Base-by-base conservation (phyloP, 306 rosid genomes). In the Sphenostylis stenocarpa region DNA sequence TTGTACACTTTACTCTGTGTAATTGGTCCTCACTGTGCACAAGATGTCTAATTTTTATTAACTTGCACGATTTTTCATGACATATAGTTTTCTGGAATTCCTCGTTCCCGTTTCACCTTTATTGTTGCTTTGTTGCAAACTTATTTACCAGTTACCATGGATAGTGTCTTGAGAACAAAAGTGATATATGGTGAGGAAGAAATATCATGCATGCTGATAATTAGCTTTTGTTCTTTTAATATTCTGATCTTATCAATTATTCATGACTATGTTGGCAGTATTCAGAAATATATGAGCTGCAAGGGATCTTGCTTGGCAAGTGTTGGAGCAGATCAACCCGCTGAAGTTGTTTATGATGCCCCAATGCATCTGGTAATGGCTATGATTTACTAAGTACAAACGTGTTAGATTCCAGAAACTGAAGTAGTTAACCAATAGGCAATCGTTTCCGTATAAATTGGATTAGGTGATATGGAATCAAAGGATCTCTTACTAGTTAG, bases 311-410 rank as follows among this genome's bases (percentile, higher is more conserved):
- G 98, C 90, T 72, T 92, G 84, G 84, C 88, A 53, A 94, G 98
- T 76, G 86, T 84, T 6, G 98, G 98, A 69, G 17, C 93, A 62
- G 98, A 94, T 84, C 98, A 94, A 80, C 98, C 98, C 49, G 97
- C 98, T 65, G 98, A 91, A 92, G 97, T 94, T 33, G 93, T 86
- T 74, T 87, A 83, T 81, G 83, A 87, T 57, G 97, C 98, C 73
- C 98, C 97, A 29, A 86, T 85, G 84, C 79, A 86, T 85, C 57
- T 94, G 98, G 98, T 94, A 92, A 79, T 15, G 66, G 77, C 57
- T 60, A 62, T 56, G 68, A 60, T 73, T 77, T 70, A 31, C 47
- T 33, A 62, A 70, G 28, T 6, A 69, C 2, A 36, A 47, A 20
- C 41, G 29, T 17, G 44, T 34, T 49, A 60, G 44, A 68, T 80